Conservation (phyloP, 2,329 filamentous ascomycete species). For the Calonectria montana region DNA sequence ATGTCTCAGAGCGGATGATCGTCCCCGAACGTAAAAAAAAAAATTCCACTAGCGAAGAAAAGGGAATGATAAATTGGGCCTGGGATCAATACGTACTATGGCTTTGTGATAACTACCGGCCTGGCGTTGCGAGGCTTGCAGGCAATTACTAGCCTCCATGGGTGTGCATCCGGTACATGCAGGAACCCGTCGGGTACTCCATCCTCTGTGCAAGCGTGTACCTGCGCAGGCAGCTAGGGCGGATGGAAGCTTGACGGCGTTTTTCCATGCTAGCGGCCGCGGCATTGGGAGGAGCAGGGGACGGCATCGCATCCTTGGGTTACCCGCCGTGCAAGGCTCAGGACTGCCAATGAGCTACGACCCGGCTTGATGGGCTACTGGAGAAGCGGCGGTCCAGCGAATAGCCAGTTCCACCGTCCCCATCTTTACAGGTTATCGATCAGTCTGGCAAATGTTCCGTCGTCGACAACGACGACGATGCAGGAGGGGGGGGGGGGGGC, state of each 20-base stretch:
- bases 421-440: neutral
- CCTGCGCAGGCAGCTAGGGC: neutral
- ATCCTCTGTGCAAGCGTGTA: neutral
- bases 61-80: neutral
- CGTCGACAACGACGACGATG: conserved; percentile 1
- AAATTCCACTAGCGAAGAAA: neutral
- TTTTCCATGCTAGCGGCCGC: conserved; percentile 5
- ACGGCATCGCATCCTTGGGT: conserved; percentile 19
- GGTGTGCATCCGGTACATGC: conserved; percentile 4
- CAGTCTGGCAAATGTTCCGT: conserved; percentile 2
- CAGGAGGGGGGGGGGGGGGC: neutral
- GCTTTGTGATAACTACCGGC: neutral
- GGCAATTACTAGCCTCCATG: neutral
- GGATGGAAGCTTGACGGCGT: neutral
- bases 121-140: conserved; percentile 6
- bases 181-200: neutral
- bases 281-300: conserved; percentile 7
- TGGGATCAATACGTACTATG: neutral
- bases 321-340: conserved; percentile 11
- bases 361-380: conserved; percentile 22
- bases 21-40: neutral
- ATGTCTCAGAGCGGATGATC: conserved; percentile 16
- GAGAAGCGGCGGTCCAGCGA: neutral
- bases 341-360: neutral
- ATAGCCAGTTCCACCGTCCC: neutral